Evolutionary conservation across 2,329 filamentous ascomycete genomes (phyloP).

Genomic region (Elsinoe necatrix): DNA sequence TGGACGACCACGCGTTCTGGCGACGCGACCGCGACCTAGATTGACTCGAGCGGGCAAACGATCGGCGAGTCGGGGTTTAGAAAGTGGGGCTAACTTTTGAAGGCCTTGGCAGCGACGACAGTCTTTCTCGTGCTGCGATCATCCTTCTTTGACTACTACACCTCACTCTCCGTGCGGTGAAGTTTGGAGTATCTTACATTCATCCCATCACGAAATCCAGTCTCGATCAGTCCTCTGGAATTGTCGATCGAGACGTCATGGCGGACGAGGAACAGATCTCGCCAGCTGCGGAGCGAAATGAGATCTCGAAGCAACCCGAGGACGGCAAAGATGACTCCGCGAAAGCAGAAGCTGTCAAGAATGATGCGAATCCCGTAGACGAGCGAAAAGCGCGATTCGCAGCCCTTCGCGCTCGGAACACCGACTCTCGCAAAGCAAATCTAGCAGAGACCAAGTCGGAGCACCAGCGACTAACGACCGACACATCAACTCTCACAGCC

Average conservation of each 20-base stretch:
- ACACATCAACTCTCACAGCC: constrained; percentile 66
- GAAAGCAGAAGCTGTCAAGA: neutral
- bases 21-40: constrained; percentile 3
- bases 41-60: neutral
- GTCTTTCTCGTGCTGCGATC: neutral
- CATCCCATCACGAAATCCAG: too few species aligned
- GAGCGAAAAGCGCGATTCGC: constrained; percentile 78
- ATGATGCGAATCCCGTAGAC: too few species aligned
- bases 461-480: constrained; percentile 67
- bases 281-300: neutral
- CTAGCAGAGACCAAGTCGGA: constrained; percentile 77
- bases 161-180: too few species aligned
- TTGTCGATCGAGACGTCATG: too few species aligned
- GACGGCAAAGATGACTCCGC: neutral
- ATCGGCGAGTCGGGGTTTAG: neutral
- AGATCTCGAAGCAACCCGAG: neutral
- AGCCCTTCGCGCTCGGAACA: constrained; percentile 65
- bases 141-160: neutral
- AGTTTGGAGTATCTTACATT: too few species aligned
- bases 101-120: neutral
- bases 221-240: too few species aligned
- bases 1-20: neutral
- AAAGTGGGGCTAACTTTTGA: neutral
- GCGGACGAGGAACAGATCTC: neutral
- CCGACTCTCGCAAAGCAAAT: constrained; percentile 55